Base-by-base conservation (phyloP, 768 basidiomycete species). In the Lyophyllum decastes region DNA sequence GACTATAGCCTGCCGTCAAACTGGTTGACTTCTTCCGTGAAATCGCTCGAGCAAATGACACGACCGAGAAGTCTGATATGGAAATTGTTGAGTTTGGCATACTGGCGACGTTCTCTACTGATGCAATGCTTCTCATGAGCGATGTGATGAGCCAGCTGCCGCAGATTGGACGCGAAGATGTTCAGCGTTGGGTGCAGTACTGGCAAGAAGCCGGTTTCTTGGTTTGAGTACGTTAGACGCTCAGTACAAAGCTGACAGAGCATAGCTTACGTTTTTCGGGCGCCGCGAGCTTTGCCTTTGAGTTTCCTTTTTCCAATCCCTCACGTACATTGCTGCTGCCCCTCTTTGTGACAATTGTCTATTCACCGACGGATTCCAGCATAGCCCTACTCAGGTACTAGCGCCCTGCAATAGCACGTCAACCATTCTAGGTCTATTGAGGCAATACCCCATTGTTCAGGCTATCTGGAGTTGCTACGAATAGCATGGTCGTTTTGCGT, bases 1-100 rank as follows among this genome's bases (percentile, higher is more conserved):
- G 16, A 2, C 24, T 11, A 12, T 35, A 58, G 64, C 61, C 61
- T 40, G 59, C 61, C 17, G 45, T 61, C 44, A 62, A 60, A n/a
- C 14, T 64, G 17, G 44, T 65, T 2, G 57, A 58, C 21, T 65
- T 61, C 47, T 64, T 65, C 55, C 56, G 55, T 2, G 16, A n/a
- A 4, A 14, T 60, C 14, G 45, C 52, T 27, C 27, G 41, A 4
- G 52, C 47, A 22, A 48, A 58, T 10, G 46, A 47, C 14, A 51
- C 19, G 12, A 21, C 34, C n/a, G n/a, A 16, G 25, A 33, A 35
- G 9, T 33, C 25, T 4, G 14, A 40, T 7, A 11, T 34, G 17
- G 33, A 1, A 25, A 40, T 7, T 5, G 34, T 6, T 24, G 57
- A 58, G 9, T 26, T 40, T 34, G 57, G 57, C 6, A 47, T 47